These are phyloP conservation scores for Thuja plicata DNA, from an alignment of 83 land plant genomes.

Conservation along the genomic window DNA sequence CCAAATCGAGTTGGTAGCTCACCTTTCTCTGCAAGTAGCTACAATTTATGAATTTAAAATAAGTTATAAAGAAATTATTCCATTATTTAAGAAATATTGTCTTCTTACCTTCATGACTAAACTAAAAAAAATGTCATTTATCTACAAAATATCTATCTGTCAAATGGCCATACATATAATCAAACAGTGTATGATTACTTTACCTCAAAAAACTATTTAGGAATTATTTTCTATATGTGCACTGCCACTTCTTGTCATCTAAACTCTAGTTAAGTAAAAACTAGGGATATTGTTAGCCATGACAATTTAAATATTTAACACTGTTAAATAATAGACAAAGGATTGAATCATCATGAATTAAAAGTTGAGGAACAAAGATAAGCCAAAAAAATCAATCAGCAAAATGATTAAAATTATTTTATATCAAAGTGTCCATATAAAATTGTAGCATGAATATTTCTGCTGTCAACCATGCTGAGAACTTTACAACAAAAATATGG, in stretches of 20 bases:
- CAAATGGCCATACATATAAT: not conserved
- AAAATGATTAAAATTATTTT: not conserved
- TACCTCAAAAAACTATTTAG: not conserved
- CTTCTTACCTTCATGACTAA: not conserved
- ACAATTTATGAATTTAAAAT: slow-evolving; percentile 13
- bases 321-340: not conserved
- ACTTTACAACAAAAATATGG: not conserved
- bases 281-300: not conserved
- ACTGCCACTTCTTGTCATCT: not conserved
- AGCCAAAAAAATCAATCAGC: not conserved
- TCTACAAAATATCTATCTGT: not conserved
- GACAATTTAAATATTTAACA: not conserved
- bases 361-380: not conserved
- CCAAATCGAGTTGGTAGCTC: slow-evolving; percentile 88
- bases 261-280: not conserved
- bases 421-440: not conserved
- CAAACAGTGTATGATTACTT: not conserved
- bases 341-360: not conserved
- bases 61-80: not conserved
- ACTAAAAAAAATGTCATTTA: not conserved
- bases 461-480: not conserved
- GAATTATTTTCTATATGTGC: not conserved
- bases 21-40: slow-evolving; percentile 85
- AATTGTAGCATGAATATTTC: not conserved
- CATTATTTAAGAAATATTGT: not conserved